Evolutionary conservation across 2,329 filamentous ascomycete genomes (phyloP), one percentile per base, ranked within the genome.

Genomic region (Rutstroemia sp.): DNA sequence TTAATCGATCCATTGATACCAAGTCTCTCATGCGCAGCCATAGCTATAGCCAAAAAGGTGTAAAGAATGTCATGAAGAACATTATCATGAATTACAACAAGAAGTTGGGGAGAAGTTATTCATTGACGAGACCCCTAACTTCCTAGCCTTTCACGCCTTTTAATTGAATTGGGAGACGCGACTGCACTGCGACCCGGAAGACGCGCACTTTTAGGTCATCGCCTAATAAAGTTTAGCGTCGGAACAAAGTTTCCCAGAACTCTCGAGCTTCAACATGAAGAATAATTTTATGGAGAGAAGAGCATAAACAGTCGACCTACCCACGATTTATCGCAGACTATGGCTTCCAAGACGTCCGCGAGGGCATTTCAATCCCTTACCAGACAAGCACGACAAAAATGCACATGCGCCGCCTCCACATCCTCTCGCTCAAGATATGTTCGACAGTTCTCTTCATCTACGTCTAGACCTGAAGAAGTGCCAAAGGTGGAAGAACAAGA

Each of bases 301-400:
- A 36, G 52, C 21, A 47, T 48, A 12, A 27, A 30, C 34, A 50
- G 21, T 48, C 48, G 19, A 47, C 25, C 34, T 21, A 14, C 19
- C n/a, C 12, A 58, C 58, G 3, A 39, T 54, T 16, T 27, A 48
- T 46, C 30, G 16, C 36, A 38, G 34, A 61, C 56, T 59, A 76
- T 80, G 78, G 76, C 77, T 64, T 77, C 75, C 54, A 75, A 73
- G 68, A 64, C 74, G 42, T 71, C 76, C 49, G 67, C 71, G 54
- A 73, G 72, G 61, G 68, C 71, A 58, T 65, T 71, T 58, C 73
- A 69, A 64, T 64, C 67, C 38, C 64, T 71, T 44, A 62, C 69
- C 59, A 69, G 67, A 55, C 61, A 63, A 57, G 52, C 58, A 51
- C 62, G 63, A 51, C 61, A 64, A 50, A 57, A 55, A 40, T 66